A percentile compares a stretch with the other conserved stretches of the same genome.
Conservation (phyloP, 208 protist genomes). For the Leishmania aethiopica region DNA sequence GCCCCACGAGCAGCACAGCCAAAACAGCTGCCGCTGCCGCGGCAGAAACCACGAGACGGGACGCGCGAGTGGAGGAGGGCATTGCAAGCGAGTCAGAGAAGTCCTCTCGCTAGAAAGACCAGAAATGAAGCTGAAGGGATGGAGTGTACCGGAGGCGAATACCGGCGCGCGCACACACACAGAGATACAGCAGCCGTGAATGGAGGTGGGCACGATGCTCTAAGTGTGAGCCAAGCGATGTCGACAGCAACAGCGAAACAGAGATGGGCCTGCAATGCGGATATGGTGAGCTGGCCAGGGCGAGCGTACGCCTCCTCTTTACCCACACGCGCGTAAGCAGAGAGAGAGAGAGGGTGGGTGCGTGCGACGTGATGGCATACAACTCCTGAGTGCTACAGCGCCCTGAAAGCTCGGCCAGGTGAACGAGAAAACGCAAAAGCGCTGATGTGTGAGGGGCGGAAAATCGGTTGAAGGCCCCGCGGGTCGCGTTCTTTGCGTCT, state of each 20-base stretch:
- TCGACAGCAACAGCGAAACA: background rate
- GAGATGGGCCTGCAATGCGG: background rate
- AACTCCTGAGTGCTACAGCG: background rate
- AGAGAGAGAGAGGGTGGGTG: background rate
- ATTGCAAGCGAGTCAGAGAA: background rate
- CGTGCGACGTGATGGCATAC: background rate
- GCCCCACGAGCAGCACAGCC: slow-evolving; percentile 1
- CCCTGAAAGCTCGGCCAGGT: background rate
- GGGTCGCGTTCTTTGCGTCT: background rate
- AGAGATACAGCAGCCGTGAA: background rate
- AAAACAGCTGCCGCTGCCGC: background rate
- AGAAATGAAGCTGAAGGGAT: background rate
- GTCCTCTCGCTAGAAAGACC: background rate
- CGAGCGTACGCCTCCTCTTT: background rate
- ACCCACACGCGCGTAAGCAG: background rate
- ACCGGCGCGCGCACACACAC: background rate
- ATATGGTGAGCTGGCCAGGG: background rate
- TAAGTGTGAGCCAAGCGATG: background rate
- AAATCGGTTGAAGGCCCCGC: background rate
- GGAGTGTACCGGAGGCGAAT: background rate
- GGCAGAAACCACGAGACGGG: background rate
- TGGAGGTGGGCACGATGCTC: background rate
- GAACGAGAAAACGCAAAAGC: background rate
- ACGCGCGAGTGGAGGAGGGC: background rate
- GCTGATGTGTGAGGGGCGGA: background rate